Evolutionary conservation across 306 rosid genomes (phyloP), one percentile per base, ranked within the genome.

Genomic region (Trichosanthes cucumerina): DNA sequence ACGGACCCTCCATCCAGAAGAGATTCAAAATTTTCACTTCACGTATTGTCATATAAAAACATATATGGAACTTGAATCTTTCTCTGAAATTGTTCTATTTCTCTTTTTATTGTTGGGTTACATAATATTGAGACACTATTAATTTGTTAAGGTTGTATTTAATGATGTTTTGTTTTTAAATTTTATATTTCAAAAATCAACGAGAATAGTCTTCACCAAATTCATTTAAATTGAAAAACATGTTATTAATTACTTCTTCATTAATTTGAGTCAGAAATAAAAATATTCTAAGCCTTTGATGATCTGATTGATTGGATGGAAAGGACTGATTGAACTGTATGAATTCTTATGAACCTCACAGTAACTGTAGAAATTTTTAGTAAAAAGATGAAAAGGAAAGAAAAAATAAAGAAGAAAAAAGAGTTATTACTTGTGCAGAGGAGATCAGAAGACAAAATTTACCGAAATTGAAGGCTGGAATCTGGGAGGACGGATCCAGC

Each of bases 381-480:
- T 15, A 16, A 9, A 9, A 9, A 10, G 5, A 21, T 0, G 34
- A 16, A 14, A 14, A 5, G 14, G 4, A 6, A 33, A 14, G 15
- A 14, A 31, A 1, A 28, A 60, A 28, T 11, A 11, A 0, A 7
- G 7, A 59, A 13, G n/a, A 33, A 8, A 33, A 2, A 33, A 5
- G 46, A 64, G 46, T 64, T 64, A 64, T 33, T 64, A 34, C 2
- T 64, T 64, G 6, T 34, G 46, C 71, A 64, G 71, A 64, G 2
- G 13, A 26, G 36, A 53, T 21, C 63, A 57, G 14, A 13, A 59
- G 66, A 59, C 66, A 36, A 66, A 38, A 19, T 68, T 9, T 39
- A 68, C 31, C 50, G 74, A 38, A 68, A 68, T n/a, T 39, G 31
- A 68, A n/a, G 74, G 28, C 74, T 68, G 52, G 28, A 68, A 68